A percentile compares a stretch with the other conserved stretches of the same genome.
These are phyloP conservation scores for Saprolegnia diclina DNA, from an alignment of 352 stramenopile genomes.

Conservation along the genomic window DNA sequence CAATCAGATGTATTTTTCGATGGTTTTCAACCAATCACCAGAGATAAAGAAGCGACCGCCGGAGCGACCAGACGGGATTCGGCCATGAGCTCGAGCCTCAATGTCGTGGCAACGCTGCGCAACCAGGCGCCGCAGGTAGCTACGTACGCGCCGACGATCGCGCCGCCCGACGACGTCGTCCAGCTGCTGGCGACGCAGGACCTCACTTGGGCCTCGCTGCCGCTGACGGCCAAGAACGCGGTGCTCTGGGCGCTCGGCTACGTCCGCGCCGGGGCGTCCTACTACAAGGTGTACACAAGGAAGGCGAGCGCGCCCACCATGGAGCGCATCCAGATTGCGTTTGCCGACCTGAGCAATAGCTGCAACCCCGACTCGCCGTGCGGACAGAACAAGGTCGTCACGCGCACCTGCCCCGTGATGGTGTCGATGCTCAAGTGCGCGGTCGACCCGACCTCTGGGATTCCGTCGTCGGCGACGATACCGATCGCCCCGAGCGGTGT, in stretches of 20 bases:
- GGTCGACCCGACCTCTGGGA: neutral
- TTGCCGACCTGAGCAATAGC: neutral
- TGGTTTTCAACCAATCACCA: no score
- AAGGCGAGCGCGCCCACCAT: neutral
- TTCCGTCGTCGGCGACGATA: neutral
- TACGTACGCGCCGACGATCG: neutral
- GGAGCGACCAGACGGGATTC: neutral
- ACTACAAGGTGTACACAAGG: conserved; percentile 12
- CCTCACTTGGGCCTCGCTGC: neutral
- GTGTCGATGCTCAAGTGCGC: neutral
- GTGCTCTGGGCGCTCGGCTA: conserved; percentile 19
- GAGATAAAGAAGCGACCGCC: no score
- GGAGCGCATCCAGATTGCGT: neutral
- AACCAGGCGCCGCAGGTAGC: neutral
- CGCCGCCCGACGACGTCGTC: conserved; percentile 4
- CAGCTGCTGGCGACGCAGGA: neutral
- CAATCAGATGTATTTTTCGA: no score
- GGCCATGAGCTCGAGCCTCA: neutral
- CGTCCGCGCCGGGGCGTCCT: neutral
- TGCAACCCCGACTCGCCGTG: conserved; percentile 12
- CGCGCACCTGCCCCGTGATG: neutral
- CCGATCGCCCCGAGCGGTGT: neutral
- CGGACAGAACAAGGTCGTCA: conserved; percentile 1
- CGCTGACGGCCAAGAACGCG: neutral
- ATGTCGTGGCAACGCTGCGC: neutral